phyloP scores from a whole-genome alignment of 2,329 filamentous ascomycete genomes.

The Pyrenophora graminea region DNA sequence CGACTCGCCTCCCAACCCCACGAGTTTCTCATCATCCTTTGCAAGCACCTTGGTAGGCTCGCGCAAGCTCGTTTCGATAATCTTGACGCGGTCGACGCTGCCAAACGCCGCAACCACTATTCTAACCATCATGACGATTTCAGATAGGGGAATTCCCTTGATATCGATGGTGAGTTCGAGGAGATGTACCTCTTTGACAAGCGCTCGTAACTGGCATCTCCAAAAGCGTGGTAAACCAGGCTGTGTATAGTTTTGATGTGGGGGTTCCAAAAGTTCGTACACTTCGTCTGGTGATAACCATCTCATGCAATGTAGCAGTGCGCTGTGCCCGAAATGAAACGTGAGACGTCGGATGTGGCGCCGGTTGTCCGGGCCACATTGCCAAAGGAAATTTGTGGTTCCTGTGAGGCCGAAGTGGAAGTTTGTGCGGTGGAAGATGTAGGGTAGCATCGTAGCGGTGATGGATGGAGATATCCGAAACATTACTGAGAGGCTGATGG shows the following conservation, averaged over 20 bases:
- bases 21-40: constrained; percentile 7
- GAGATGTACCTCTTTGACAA: constrained; percentile 31
- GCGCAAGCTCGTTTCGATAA: constrained; percentile 11
- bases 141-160: constrained; percentile 14
- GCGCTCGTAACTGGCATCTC: constrained; percentile 38
- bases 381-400: constrained; percentile 14
- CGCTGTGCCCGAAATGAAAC: constrained; percentile 24
- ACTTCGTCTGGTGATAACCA: constrained; percentile 38
- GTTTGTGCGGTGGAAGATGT: constrained; percentile 33
- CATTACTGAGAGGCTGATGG: constrained; percentile 24
- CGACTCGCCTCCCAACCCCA: background rate
- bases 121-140: constrained; percentile 32
- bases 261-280: constrained; percentile 34
- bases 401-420: constrained; percentile 22
- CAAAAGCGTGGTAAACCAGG: constrained; percentile 33
- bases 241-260: constrained; percentile 20
- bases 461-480: constrained; percentile 25
- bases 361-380: constrained; percentile 29
- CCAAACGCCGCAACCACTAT: constrained; percentile 25
- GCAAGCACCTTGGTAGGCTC: constrained; percentile 5
- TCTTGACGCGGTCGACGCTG: constrained; percentile 19
- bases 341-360: constrained; percentile 25
- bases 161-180: constrained; percentile 31
- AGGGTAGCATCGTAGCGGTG: constrained; percentile 24
- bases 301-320: constrained; percentile 35